Evolutionary conservation across 2,329 filamentous ascomycete genomes (phyloP).

Genomic region (Botrytis fabae): DNA sequence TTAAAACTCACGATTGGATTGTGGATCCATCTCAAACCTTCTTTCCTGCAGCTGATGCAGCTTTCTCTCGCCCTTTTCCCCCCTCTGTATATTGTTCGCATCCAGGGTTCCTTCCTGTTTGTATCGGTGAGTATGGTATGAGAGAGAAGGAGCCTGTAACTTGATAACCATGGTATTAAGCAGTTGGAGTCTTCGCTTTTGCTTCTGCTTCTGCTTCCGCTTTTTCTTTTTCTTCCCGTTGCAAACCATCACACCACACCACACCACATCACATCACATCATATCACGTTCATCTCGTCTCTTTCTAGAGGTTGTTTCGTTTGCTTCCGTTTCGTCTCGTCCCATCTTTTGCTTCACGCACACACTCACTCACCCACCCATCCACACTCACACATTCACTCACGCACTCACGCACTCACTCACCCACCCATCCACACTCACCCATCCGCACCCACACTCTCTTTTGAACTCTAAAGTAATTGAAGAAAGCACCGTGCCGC

Average conservation of each 20-base stretch:
- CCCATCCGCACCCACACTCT: not conserved
- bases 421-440: not conserved
- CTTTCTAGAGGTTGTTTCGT: not conserved
- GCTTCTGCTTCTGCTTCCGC: too few relatives aligned
- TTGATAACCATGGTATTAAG: not conserved
- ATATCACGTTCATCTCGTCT: not conserved
- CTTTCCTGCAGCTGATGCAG: not conserved
- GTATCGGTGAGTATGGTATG: conserved; percentile 3
- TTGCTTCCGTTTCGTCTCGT: not conserved
- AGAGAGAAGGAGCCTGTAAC: not conserved
- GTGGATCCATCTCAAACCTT: not conserved
- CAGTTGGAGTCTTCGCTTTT: not conserved
- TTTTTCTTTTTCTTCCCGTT: not conserved
- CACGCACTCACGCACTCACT: too few relatives aligned
- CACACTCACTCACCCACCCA: too few relatives aligned
- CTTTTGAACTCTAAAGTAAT: not conserved
- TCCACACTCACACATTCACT: too few relatives aligned
- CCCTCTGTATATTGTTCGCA: not conserved
- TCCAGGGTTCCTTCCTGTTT: conserved; percentile 17
- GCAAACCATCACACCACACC: not conserved
- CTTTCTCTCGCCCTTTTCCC: not conserved
- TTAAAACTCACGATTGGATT: not conserved
- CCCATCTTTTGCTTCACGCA: not conserved
- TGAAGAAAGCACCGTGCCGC: not conserved
- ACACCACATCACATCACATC: too few relatives aligned